Evolutionary conservation across 441 rosid species (phyloP).

Genomic region (Eruca vesicaria): DNA sequence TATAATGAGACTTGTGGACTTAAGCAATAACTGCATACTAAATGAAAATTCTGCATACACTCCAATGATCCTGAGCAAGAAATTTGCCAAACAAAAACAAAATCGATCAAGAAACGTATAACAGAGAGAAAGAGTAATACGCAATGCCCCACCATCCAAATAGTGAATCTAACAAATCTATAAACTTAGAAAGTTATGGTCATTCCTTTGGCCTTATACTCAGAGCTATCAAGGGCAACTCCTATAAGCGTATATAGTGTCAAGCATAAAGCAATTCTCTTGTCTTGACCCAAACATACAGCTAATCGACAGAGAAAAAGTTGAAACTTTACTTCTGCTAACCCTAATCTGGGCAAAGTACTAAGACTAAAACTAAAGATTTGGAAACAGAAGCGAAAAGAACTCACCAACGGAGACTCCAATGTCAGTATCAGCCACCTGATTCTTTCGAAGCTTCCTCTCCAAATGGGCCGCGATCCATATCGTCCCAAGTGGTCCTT

Average conservation of each 20-base stretch:
- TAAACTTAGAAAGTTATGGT: background rate
- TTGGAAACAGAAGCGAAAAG: background rate
- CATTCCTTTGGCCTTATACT: background rate
- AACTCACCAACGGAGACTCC: conserved; percentile 96
- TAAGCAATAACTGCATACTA: background rate
- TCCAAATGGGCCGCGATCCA: conserved; percentile 99
- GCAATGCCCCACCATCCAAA: background rate
- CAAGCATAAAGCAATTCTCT: background rate
- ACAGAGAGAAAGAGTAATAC: background rate
- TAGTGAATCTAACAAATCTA: background rate
- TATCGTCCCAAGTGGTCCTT: conserved; percentile 98
- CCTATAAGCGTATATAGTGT: background rate
- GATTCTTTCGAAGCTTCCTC: conserved; percentile 99
- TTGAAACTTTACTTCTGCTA: background rate
- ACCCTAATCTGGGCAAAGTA: background rate
- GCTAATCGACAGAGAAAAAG: background rate
- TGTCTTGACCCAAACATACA: background rate
- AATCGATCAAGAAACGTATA: background rate
- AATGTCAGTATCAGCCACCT: conserved; percentile 98
- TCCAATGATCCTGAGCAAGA: background rate
- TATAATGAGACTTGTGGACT: background rate
- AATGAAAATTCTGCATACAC: background rate
- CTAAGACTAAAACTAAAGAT: background rate
- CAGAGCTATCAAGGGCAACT: background rate
- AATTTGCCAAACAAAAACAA: background rate